Base-by-base conservation (phyloP, 202 grass and related monocot genomes). In the Schoenoplectus triqueter region DNA sequence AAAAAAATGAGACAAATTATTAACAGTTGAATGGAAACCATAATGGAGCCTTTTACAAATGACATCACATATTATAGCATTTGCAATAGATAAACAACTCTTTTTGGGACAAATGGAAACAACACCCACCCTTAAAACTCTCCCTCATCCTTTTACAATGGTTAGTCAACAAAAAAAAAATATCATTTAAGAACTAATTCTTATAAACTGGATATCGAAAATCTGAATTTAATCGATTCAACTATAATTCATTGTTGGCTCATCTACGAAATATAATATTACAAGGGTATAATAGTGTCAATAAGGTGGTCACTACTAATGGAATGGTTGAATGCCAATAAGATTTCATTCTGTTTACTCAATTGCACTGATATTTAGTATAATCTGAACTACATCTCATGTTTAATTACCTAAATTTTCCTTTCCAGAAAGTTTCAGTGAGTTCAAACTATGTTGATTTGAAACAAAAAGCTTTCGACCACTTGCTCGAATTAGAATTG, bases 401-500 rank as follows among this genome's bases (percentile, higher is more conserved):
- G 55, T 19, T 7, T 61, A 86, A 80, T 82, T 15, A 99, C 93
- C 96, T 94, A 89, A 92, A 87, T 47, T 73, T 57, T 82, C 64
- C 81, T 85, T 66, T 84, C 90, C 89, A 67, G 82, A 85, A 83
- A 95, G 80, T 60, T 91, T 84, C 78, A 95, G 91, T 18, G 84
- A 86, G 73, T 94, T 90, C 64, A 94, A 90, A 67, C 84, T 90
- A 77, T 80, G 89, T 78, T 66, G 66, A 15, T 88, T 83, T 89
- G 90, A 73, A 45, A 85, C 68, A 83, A 90, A 83, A 87, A 99
- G 93, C 85, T 77, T 94, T 81, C 13, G 69, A 31, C 96, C 96
- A 81, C 81, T 96, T 86, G 86, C 90, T 86, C 89, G 91, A 67
- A 95, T 99, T 59, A 99, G 91, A 78, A 95, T 91, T 73, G 96